These are phyloP conservation scores for Lipomyces orientalis DNA, from an alignment of 805 yeast species.

Conservation along the genomic window DNA sequence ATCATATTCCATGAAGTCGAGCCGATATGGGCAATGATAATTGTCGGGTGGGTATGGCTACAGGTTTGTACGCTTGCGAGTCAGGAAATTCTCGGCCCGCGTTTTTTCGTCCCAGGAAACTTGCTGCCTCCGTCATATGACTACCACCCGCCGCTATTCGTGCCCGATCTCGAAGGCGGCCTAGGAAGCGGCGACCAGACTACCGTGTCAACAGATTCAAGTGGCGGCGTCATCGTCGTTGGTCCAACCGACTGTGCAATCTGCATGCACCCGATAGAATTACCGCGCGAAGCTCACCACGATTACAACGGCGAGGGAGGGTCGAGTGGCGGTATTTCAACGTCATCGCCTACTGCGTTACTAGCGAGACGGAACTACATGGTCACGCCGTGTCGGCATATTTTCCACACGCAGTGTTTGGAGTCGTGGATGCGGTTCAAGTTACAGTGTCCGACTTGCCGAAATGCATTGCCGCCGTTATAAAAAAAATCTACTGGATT, in stretches of 20 bases:
- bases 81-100: conserved; percentile 75
- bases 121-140: conserved; percentile 82
- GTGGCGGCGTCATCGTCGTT: conserved; percentile 25
- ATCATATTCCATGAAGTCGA: conserved; percentile 81
- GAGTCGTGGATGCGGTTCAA: conserved; percentile 94
- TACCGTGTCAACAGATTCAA: conserved; percentile 39
- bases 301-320: conserved; percentile 11
- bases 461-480: conserved; percentile 82
- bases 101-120: conserved; percentile 78
- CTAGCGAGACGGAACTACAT: conserved; percentile 47
- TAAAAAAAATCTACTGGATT: conserved; percentile 43
- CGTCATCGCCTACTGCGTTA: conserved; percentile 42
- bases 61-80: conserved; percentile 65
- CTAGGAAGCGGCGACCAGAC: conserved; percentile 42
- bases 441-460: conserved; percentile 91
- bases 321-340: conserved; percentile 30
- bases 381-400: conserved; percentile 84
- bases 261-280: conserved; percentile 80
- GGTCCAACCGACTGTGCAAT: conserved; percentile 71
- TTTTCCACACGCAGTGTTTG: conserved; percentile 87
- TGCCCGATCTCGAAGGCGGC: conserved; percentile 61
- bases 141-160: conserved; percentile 73
- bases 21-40: conserved; percentile 52
- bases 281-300: conserved; percentile 44
- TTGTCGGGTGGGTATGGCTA: conserved; percentile 60